Conservation (phyloP, 2,329 filamentous ascomycete species). For the Alternaria brassicae region DNA sequence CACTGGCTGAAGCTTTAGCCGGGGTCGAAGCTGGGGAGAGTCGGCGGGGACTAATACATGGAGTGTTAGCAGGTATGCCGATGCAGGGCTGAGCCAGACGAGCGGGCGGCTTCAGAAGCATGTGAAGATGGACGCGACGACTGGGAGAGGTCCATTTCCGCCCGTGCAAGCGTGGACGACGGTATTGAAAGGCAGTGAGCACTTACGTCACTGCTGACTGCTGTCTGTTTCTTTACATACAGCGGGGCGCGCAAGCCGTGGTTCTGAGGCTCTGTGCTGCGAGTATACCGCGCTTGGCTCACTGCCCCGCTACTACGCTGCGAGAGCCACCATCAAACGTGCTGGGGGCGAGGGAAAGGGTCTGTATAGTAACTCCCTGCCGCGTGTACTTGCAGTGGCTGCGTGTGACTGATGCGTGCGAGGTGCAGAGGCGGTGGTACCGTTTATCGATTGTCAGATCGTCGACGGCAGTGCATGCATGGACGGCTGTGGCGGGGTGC, state of each 20-base stretch:
- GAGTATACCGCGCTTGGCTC: constrained; percentile 15
- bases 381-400: not conserved
- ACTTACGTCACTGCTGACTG: constrained; percentile 20
- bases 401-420: constrained; percentile 10
- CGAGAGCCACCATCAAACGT: constrained; percentile 19
- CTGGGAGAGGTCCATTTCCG: constrained; percentile 2
- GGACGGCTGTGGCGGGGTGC: constrained; percentile 14
- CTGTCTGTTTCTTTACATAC: constrained; percentile 8
- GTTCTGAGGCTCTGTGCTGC: constrained; percentile 6
- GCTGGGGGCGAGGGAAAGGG: not conserved
- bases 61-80: constrained; percentile 15
- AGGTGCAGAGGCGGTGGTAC: constrained; percentile 3
- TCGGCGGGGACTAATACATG: constrained; percentile 6
- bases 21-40: constrained; percentile 5
- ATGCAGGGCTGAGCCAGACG: constrained; percentile 9
- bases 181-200: not conserved
- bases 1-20: constrained; percentile 4
- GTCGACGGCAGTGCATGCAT: constrained; percentile 10
- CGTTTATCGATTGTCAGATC: constrained; percentile 8
- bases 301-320: constrained; percentile 27
- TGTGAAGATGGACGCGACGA: constrained; percentile 6
- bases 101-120: constrained; percentile 3
- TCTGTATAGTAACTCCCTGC: not conserved
- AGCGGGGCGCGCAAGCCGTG: constrained; percentile 20
- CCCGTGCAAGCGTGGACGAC: not conserved